phyloP scores from a whole-genome alignment of 2,329 filamentous ascomycete genomes.

The Cordyceps farinosa region DNA sequence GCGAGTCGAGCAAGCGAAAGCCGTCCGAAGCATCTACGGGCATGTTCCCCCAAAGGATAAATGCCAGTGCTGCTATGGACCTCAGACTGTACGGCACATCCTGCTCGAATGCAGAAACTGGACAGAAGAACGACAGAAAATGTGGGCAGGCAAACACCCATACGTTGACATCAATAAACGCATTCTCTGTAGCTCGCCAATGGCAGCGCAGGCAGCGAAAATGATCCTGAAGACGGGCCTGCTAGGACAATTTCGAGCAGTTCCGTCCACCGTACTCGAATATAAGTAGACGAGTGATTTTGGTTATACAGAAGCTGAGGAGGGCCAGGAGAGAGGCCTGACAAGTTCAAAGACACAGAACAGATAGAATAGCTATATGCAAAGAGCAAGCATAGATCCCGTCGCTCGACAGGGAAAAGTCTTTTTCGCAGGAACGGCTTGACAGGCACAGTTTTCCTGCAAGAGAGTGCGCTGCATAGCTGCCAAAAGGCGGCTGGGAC shows the following conservation, averaged over 20 bases:
- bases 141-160: too few relatives aligned
- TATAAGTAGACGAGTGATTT: constrained; percentile 24
- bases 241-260: constrained; percentile 27
- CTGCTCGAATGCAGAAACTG: background rate
- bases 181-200: constrained; percentile 32
- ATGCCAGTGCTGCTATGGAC: background rate
- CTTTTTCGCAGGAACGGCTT: background rate
- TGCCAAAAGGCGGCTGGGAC: background rate
- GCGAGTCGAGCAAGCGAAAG: too few relatives aligned
- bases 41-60: too few relatives aligned
- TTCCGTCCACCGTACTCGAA: constrained; percentile 27
- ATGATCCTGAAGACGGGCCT: constrained; percentile 32
- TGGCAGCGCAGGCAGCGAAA: constrained; percentile 32
- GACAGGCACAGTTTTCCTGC: background rate
- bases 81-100: background rate
- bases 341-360: constrained; percentile 29
- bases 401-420: background rate
- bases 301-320: constrained; percentile 27
- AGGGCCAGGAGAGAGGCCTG: constrained; percentile 26
- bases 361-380: constrained; percentile 20
- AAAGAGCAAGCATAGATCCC: constrained; percentile 1
- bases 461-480: constrained; percentile 9
- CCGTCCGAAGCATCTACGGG: too few relatives aligned
- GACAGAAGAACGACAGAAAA: background rate
- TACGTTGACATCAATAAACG: constrained; percentile 30